These are phyloP conservation scores for Sordaria brevicollis DNA, from an alignment of 495 filamentous ascomycete genomes.

Conservation along the genomic window DNA sequence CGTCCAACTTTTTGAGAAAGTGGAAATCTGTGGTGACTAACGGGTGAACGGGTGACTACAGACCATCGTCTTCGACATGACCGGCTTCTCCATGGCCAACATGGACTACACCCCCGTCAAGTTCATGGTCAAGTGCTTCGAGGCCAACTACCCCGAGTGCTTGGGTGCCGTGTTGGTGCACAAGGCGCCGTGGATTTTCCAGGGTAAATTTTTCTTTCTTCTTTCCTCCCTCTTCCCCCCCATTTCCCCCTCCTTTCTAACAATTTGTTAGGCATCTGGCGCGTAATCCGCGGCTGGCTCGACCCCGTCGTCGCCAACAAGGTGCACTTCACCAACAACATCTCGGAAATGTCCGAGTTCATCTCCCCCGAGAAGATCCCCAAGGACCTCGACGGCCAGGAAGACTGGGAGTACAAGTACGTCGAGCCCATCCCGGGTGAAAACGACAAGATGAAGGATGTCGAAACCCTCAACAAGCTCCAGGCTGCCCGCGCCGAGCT, in stretches of 20 bases:
- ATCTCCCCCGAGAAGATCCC: slow-evolving; percentile 61
- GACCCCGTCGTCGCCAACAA: slow-evolving; percentile 94
- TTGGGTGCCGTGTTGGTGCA: slow-evolving; percentile 91
- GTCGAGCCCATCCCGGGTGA: slow-evolving; percentile 64
- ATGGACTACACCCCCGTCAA: slow-evolving; percentile 98
- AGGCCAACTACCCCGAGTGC: slow-evolving; percentile 94
- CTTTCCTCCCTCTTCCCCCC: not conserved
- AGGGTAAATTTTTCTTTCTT: slow-evolving; percentile 46
- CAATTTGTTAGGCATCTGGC: slow-evolving; percentile 55
- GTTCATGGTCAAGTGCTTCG: slow-evolving; percentile 99
- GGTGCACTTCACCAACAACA: slow-evolving; percentile 84
- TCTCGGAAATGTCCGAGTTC: slow-evolving; percentile 68
- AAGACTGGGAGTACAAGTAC: slow-evolving; percentile 73
- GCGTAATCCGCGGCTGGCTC: slow-evolving; percentile 89
- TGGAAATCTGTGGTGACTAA: not conserved
- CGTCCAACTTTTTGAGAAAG: not conserved
- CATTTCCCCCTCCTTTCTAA: not conserved
- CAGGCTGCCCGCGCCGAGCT: slow-evolving; percentile 47
- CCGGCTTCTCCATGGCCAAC: slow-evolving; percentile 80
- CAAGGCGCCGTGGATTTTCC: slow-evolving; percentile 95
- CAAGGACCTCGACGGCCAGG: slow-evolving; percentile 71
- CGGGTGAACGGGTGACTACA: slow-evolving; percentile 24
- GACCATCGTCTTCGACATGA: slow-evolving; percentile 94
- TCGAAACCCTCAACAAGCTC: slow-evolving; percentile 48
- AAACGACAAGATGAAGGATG: slow-evolving; percentile 62